Percentiles rank a stretch among this genome's conserved stretches.
Evolutionary conservation across 2,329 filamentous ascomycete species (phyloP).

Genomic region (Aureobasidium lini): DNA sequence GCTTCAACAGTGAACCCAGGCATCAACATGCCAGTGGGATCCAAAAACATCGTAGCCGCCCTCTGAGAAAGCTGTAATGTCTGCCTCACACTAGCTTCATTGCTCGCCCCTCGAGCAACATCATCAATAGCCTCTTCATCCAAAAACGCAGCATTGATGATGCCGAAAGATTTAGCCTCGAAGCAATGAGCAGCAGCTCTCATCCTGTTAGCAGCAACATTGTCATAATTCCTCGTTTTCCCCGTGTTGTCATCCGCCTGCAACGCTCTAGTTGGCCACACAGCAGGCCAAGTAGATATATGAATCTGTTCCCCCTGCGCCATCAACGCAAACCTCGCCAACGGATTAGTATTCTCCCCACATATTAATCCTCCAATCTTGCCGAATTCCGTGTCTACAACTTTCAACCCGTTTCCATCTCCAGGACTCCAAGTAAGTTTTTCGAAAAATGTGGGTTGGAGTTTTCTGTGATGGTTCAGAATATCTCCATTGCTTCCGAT

Average conservation of each 20-base stretch:
- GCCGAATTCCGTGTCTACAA: constrained; percentile 40
- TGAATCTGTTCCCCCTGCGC: constrained; percentile 50
- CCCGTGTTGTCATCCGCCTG: not conserved
- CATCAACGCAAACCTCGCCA: constrained; percentile 47
- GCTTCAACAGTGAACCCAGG: constrained; percentile 31
- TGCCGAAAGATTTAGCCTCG: constrained; percentile 50
- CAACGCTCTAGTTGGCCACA: constrained; percentile 42
- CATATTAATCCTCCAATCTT: constrained; percentile 47
- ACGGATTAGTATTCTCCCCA: constrained; percentile 52
- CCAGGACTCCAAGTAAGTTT: constrained; percentile 49
- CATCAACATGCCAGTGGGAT: constrained; percentile 41
- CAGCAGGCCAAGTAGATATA: constrained; percentile 48
- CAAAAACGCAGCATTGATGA: constrained; percentile 41
- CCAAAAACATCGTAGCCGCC: constrained; percentile 44
- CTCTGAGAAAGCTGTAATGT: constrained; percentile 34
- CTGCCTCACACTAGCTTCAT: constrained; percentile 24
- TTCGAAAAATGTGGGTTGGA: constrained; percentile 51
- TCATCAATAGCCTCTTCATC: constrained; percentile 33
- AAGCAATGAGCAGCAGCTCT: constrained; percentile 50
- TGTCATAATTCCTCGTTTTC: constrained; percentile 42
- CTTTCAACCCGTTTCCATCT: constrained; percentile 43
- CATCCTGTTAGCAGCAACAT: constrained; percentile 46
- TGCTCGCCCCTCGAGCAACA: constrained; percentile 22
- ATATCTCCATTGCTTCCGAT: constrained; percentile 39
- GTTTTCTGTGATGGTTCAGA: constrained; percentile 46